Conservation (phyloP, 1,284 basidiomycete genomes). For the Peniophora sp. region DNA sequence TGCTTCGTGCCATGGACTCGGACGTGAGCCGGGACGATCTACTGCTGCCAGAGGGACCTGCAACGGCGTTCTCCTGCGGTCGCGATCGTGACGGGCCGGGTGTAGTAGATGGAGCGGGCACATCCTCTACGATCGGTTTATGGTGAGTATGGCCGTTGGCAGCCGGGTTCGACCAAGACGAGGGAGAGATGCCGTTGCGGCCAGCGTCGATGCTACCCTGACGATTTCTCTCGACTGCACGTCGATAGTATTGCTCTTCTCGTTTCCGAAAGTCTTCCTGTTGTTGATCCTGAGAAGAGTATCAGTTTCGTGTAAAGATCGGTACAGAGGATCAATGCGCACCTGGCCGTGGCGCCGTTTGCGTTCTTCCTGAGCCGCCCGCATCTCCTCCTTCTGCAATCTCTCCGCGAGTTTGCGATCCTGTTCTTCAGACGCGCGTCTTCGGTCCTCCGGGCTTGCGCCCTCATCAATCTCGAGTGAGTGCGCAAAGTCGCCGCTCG, state of each 20-base stretch:
- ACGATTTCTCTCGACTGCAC: constrained; percentile 16
- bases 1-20: not conserved
- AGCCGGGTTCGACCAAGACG: not conserved
- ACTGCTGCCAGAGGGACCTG: not conserved
- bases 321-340: not conserved
- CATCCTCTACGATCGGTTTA: not conserved
- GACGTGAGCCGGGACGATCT: not conserved
- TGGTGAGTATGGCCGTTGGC: not conserved
- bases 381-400: constrained; percentile 1
- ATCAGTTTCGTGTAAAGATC: not conserved
- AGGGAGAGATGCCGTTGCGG: not conserved
- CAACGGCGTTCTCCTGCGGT: constrained; percentile 1
- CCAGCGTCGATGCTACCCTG: constrained; percentile 20
- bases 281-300: not conserved
- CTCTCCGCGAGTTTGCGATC: not conserved
- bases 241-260: constrained; percentile 17
- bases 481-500: not conserved
- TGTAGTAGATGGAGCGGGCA: not conserved
- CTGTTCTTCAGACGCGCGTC: not conserved
- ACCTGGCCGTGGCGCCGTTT: not conserved
- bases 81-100: not conserved
- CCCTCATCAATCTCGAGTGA: not conserved
- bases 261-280: constrained; percentile 9
- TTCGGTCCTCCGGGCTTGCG: not conserved
- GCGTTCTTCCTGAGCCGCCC: not conserved